phyloP scores from a whole-genome alignment of 2,329 filamentous ascomycete species.

The Bretziella fagacearum region DNA sequence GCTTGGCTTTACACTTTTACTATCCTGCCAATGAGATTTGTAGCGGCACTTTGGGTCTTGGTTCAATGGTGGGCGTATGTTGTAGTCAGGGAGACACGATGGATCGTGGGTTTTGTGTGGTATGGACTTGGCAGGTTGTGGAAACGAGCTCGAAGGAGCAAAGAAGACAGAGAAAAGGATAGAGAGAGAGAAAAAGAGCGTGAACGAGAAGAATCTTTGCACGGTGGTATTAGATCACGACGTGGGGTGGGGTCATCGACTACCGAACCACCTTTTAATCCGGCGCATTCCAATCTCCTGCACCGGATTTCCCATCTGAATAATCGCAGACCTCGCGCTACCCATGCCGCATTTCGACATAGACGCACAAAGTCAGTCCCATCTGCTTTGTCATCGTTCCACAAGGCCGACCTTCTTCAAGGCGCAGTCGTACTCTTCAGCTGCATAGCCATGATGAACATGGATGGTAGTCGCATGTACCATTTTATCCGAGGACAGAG shows the following conservation, averaged over 20 bases:
- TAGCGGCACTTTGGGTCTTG: slow-evolving; percentile 62
- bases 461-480: slow-evolving; percentile 96
- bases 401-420: slow-evolving; percentile 91
- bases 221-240: background rate
- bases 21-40: slow-evolving; percentile 76
- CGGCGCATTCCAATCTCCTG: slow-evolving; percentile 7
- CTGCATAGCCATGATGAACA: slow-evolving; percentile 67
- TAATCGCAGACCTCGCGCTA: slow-evolving; percentile 18
- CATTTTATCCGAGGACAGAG: slow-evolving; percentile 93
- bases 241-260: background rate
- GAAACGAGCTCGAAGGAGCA: slow-evolving; percentile 26
- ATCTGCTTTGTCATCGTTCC: slow-evolving; percentile 66
- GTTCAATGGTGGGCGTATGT: slow-evolving; percentile 62
- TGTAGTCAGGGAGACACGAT: slow-evolving; percentile 52
- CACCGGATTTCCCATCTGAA: slow-evolving; percentile 14
- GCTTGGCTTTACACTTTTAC: slow-evolving; percentile 96
- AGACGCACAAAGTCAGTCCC: slow-evolving; percentile 68
- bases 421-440: slow-evolving; percentile 76
- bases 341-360: slow-evolving; percentile 32
- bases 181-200: background rate
- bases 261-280: background rate
- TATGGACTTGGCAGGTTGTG: slow-evolving; percentile 65
- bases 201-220: background rate
- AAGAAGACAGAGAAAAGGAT: background rate
- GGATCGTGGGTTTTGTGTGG: slow-evolving; percentile 61